phyloP scores from a whole-genome alignment of 2,329 filamentous ascomycete genomes.

The Trichoderma koningii region DNA sequence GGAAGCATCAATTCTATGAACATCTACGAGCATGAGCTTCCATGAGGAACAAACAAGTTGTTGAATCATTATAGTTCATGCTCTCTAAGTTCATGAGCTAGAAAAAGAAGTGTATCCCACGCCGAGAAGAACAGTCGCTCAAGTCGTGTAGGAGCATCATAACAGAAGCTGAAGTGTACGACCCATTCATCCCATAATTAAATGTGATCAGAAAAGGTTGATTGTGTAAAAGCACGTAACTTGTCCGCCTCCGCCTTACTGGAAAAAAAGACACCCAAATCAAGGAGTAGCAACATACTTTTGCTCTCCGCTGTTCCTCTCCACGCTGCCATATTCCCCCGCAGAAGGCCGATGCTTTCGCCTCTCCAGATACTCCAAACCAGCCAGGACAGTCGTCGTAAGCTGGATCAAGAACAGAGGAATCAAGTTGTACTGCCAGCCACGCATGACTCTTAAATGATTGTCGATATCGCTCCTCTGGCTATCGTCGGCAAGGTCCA shows the following conservation, averaged over 20 bases:
- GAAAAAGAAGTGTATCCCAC: background rate
- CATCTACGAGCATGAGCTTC: no score
- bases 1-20: no score
- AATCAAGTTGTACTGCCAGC: slow-evolving; percentile 38
- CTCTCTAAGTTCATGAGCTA: background rate
- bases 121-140: background rate
- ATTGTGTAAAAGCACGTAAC: no score
- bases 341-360: slow-evolving; percentile 24
- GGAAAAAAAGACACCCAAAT: background rate
- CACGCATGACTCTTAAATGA: slow-evolving; percentile 34
- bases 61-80: background rate
- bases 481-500: slow-evolving; percentile 30
- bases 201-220: no score
- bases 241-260: background rate
- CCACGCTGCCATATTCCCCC: slow-evolving; percentile 16
- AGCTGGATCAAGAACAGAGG: slow-evolving; percentile 37
- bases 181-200: background rate
- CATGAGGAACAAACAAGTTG: background rate
- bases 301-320: slow-evolving; percentile 17
- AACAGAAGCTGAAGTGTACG: background rate
- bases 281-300: background rate
- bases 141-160: background rate
- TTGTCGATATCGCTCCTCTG: slow-evolving; percentile 31
- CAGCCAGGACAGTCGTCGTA: slow-evolving; percentile 32
- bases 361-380: slow-evolving; percentile 31